Conservation (phyloP, 108 stramenopile species). For the Nannochloropsis granulata region DNA sequence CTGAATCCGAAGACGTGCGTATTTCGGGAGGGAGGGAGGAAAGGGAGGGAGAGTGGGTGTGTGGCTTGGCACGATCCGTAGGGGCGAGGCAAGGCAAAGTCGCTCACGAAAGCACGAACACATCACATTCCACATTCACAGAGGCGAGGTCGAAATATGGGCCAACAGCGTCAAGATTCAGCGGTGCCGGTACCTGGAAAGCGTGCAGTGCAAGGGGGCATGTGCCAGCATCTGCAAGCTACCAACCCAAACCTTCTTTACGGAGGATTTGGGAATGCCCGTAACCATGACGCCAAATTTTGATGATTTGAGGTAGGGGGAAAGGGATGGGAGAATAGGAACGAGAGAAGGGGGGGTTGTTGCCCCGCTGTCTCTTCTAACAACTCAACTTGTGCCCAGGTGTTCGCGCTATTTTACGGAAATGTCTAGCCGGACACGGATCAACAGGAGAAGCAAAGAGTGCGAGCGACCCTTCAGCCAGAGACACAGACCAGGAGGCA, state of each 20-base stretch:
- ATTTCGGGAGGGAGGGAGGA: not conserved
- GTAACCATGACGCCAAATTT: conserved; percentile 11
- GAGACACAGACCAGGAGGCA: too few species aligned
- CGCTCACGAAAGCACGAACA: too few species aligned
- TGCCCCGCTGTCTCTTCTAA: too few species aligned
- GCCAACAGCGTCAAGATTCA: conserved; percentile 21
- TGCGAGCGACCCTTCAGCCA: too few species aligned
- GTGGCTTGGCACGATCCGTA: too few species aligned
- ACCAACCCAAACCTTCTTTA: conserved; percentile 31
- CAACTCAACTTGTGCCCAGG: too few species aligned
- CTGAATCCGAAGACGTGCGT: not conserved
- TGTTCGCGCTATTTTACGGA: too few species aligned
- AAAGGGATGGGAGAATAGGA: not conserved
- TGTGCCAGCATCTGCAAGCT: conserved; percentile 40
- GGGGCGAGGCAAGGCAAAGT: too few species aligned
- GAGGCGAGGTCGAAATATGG: not conserved
- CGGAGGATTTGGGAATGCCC: conserved; percentile 27
- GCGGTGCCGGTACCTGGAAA: conserved; percentile 33
- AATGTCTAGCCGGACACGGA: too few species aligned
- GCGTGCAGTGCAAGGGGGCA: conserved; percentile 36
- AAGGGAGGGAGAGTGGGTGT: not conserved
- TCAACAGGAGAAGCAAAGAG: too few species aligned
- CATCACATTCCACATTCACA: not conserved
- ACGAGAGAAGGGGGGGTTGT: not conserved
- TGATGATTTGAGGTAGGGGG: conserved; percentile 8